A percentile compares a stretch with the other conserved stretches of the same genome.
Conservation (phyloP, 2,329 filamentous ascomycete genomes). For the Boeremia lycopersici region DNA sequence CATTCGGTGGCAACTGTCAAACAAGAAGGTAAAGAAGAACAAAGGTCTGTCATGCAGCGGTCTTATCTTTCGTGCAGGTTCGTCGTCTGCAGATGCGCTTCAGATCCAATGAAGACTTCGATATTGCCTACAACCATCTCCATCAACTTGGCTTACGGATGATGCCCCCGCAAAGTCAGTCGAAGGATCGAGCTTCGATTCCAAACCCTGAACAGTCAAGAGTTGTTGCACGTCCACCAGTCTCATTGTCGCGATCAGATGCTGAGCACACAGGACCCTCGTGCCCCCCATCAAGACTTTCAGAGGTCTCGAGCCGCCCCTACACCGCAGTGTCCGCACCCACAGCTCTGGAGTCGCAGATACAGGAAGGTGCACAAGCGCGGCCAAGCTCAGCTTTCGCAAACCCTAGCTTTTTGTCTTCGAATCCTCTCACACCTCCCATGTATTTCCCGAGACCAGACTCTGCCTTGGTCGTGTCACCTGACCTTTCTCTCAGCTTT, state of each 20-base stretch:
- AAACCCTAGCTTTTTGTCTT: background rate
- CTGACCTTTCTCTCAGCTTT: slow-evolving; percentile 4
- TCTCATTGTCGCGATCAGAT: slow-evolving; percentile 1
- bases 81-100: slow-evolving; percentile 55
- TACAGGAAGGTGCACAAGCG: slow-evolving; percentile 14
- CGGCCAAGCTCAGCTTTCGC: slow-evolving; percentile 30
- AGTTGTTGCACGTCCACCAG: background rate
- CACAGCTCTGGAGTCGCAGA: slow-evolving; percentile 10
- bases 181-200: slow-evolving; percentile 20
- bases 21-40: slow-evolving; percentile 39
- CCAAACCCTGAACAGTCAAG: slow-evolving; percentile 6
- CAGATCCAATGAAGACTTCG: slow-evolving; percentile 45
- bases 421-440: slow-evolving; percentile 30
- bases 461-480: slow-evolving; percentile 17
- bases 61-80: slow-evolving; percentile 39
- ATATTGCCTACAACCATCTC: slow-evolving; percentile 41
- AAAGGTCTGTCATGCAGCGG: background rate
- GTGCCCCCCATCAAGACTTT: slow-evolving; percentile 34
- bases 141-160: slow-evolving; percentile 42
- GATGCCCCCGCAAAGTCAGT: slow-evolving; percentile 19
- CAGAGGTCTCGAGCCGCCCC: slow-evolving; percentile 33
- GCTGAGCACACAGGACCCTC: slow-evolving; percentile 23
- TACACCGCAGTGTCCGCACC: slow-evolving; percentile 27
- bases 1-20: slow-evolving; percentile 47
- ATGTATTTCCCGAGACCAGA: slow-evolving; percentile 35